Evolutionary conservation across 306 rosid genomes (phyloP), one percentile per base, ranked within the genome.

Genomic region (Malus orientalis): DNA sequence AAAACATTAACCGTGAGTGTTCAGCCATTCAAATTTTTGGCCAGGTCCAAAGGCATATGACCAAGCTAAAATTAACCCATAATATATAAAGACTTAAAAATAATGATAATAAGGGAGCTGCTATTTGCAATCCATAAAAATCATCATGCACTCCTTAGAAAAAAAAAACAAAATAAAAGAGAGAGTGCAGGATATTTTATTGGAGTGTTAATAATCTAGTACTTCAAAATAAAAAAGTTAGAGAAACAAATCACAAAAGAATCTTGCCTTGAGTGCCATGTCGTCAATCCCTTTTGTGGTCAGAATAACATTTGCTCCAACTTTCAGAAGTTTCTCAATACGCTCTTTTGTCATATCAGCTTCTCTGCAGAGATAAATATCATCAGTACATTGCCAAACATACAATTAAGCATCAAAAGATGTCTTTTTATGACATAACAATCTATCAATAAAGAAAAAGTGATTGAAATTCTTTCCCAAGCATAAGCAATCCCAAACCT

Each of bases 231-330:
- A 44, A 69, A 76, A 33, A 61, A 69, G 71, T 8, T 70, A n/a
- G 57, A 51, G 19, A 85, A 63, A 65, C 33, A 69, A 75, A 69
- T 29, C 57, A 64, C 67, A 33, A 53, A 53, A 75, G 65, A 69
- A 67, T 58, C 82, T 70, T 84, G 74, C 99, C 96, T 96, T 96
- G 32, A 96, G 93, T 73, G 99, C 93, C 99, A 92, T 96, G 87
- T 96, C 99, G 77, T 96, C 99, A 84, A 96, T 92, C 74, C 98
- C 99, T 77, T 96, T 96, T 10, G 99, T 96, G 40, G 99, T 96
- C 81, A 18, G 81, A 87, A 96, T 82, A 81, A 96, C 99, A 79
- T 92, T 96, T 23, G 99, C 99, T 80, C 99, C 99, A 75, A 93
- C 98, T 82, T 92, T 91, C 77, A 92, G 81, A 76, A 96, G 87